A percentile compares a stretch with the other conserved stretches of the same genome.
Evolutionary conservation across 768 basidiomycete species (phyloP).

Genomic region (Lactifluus piperatus): DNA sequence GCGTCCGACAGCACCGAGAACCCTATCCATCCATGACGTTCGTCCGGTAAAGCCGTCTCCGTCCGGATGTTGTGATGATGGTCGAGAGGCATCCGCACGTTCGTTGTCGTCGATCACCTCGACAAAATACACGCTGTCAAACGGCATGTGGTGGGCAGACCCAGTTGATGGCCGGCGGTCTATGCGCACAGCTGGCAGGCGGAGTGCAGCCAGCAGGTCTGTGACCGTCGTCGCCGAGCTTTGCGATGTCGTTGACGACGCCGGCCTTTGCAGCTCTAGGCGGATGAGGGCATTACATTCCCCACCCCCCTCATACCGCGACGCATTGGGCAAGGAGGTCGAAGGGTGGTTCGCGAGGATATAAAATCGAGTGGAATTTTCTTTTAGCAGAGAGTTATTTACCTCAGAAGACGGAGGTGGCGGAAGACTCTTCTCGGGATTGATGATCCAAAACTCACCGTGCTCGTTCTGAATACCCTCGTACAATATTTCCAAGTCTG

Average conservation of each 20-base stretch:
- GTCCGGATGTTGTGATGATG: neutral
- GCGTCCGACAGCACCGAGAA: neutral
- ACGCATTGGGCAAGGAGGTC: slow-evolving; percentile 24
- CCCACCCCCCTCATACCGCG: neutral
- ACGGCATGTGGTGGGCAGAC: slow-evolving; percentile 31
- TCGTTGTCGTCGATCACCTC: slow-evolving; percentile 36
- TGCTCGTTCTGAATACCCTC: slow-evolving; percentile 57
- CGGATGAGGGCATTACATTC: slow-evolving; percentile 34
- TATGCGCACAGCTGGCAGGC: slow-evolving; percentile 41
- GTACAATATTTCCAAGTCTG: slow-evolving; percentile 50
- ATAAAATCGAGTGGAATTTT: slow-evolving; percentile 64
- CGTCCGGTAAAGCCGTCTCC: neutral
- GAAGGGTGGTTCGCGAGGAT: slow-evolving; percentile 38
- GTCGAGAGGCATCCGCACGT: neutral
- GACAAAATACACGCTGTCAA: slow-evolving; percentile 55
- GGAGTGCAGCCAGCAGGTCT: slow-evolving; percentile 31
- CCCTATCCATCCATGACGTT: slow-evolving; percentile 1
- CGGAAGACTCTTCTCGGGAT: neutral
- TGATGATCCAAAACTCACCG: slow-evolving; percentile 28
- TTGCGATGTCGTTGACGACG: neutral
- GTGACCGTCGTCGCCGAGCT: slow-evolving; percentile 19
- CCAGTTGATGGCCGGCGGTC: slow-evolving; percentile 51
- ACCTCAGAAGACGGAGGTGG: neutral
- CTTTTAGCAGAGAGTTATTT: slow-evolving; percentile 31
- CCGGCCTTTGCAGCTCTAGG: slow-evolving; percentile 19